Conservation (phyloP, 2,329 filamentous ascomycete species). For the Penicillium concentricum region DNA sequence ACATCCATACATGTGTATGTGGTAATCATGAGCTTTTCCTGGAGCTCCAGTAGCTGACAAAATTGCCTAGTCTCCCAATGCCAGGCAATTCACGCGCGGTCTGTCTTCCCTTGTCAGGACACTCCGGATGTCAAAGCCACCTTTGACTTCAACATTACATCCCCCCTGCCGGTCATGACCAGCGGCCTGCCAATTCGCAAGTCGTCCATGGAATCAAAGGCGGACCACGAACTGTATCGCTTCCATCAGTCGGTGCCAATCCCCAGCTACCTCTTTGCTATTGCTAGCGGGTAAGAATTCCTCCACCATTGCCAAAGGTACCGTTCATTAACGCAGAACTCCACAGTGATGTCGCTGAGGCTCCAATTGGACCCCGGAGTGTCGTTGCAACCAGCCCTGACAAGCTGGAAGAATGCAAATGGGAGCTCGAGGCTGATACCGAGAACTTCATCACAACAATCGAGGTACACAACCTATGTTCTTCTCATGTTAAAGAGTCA, state of each 20-base stretch:
- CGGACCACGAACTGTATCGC: slow-evolving; percentile 65
- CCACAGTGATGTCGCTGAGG: slow-evolving; percentile 73
- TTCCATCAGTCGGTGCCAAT: slow-evolving; percentile 93
- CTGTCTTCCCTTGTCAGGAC: slow-evolving; percentile 94
- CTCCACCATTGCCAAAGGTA: not conserved
- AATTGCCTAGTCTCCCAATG: slow-evolving; percentile 71
- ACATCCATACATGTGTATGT: slow-evolving; percentile 82
- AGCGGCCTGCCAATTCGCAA: slow-evolving; percentile 68
- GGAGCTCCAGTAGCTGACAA: not conserved
- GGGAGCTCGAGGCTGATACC: slow-evolving; percentile 88
- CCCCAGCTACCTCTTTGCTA: slow-evolving; percentile 89
- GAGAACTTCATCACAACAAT: slow-evolving; percentile 88
- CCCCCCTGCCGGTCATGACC: slow-evolving; percentile 83
- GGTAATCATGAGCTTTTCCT: not conserved
- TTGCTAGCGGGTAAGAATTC: slow-evolving; percentile 60
- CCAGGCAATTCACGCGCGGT: slow-evolving; percentile 92
- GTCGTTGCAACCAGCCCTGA: slow-evolving; percentile 85
- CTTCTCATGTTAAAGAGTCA: not conserved
- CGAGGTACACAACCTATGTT: slow-evolving; percentile 57
- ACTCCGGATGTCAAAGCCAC: slow-evolving; percentile 98
- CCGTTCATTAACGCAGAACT: not conserved
- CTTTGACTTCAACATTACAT: slow-evolving; percentile 83
- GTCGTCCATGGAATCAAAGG: slow-evolving; percentile 53
- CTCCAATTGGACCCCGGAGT: slow-evolving; percentile 82
- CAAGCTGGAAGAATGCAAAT: slow-evolving; percentile 77